Percentiles rank a stretch among this genome's conserved stretches.
These are phyloP conservation scores for Penstemon eatonii DNA, from an alignment of 257 asterid species.

Conservation along the genomic window DNA sequence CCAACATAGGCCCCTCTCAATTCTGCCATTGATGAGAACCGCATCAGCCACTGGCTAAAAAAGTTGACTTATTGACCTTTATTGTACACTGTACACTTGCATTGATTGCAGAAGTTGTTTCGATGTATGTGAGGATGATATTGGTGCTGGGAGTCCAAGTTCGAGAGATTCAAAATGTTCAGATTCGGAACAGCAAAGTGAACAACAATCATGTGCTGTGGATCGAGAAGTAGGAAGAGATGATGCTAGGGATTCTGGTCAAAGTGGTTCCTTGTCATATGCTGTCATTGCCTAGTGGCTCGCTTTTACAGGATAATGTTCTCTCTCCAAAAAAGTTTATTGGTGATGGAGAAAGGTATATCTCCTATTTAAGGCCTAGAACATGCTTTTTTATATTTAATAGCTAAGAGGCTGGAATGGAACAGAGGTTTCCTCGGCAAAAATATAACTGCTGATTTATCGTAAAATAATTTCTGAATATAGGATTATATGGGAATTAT, in stretches of 20 bases:
- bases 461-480: background rate
- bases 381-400: background rate
- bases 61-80: slow-evolving; percentile 18
- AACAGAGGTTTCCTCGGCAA: slow-evolving; percentile 13
- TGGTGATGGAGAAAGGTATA: slow-evolving; percentile 85
- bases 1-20: too few relatives aligned
- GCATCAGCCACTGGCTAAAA: background rate
- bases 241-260: slow-evolving; percentile 46
- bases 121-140: slow-evolving; percentile 82
- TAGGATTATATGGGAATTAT: slow-evolving; percentile 7
- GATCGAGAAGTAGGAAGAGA: slow-evolving; percentile 49
- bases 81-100: slow-evolving; percentile 7
- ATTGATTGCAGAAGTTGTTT: slow-evolving; percentile 78
- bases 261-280: slow-evolving; percentile 48
- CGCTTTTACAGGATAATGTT: slow-evolving; percentile 60
- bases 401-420: slow-evolving; percentile 3
- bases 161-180: slow-evolving; percentile 61
- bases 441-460: background rate
- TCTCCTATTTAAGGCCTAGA: slow-evolving; percentile 13
- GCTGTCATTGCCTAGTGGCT: slow-evolving; percentile 52
- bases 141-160: slow-evolving; percentile 58
- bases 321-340: slow-evolving; percentile 48
- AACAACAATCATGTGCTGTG: slow-evolving; percentile 37
- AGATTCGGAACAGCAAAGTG: slow-evolving; percentile 51
- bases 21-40: too few relatives aligned